Evolutionary conservation across 345 rosid genomes (phyloP).

Genomic region (Euphorbia lathyris): DNA sequence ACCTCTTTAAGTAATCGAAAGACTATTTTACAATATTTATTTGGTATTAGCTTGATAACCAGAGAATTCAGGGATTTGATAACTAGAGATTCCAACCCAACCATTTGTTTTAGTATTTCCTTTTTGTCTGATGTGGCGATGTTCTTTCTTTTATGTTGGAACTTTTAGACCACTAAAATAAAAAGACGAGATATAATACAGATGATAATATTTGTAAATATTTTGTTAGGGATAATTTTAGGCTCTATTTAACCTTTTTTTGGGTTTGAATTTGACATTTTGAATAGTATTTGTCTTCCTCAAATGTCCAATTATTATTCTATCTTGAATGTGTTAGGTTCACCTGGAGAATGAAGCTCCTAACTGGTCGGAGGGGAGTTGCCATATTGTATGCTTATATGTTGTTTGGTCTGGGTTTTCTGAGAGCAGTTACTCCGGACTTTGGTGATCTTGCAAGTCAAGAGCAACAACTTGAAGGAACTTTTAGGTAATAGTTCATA

Average conservation of each 20-base stretch:
- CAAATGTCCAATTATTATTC: background rate
- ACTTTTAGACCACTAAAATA: background rate
- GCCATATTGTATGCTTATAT: conserved; percentile 88
- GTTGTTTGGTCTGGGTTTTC: conserved; percentile 91
- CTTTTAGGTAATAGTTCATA: conserved; percentile 59
- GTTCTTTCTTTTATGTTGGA: background rate
- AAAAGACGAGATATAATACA: background rate
- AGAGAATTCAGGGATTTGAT: background rate
- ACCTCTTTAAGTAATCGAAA: background rate
- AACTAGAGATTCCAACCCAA: background rate
- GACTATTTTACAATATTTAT: background rate
- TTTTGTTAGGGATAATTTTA: background rate
- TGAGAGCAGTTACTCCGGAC: conserved; percentile 86
- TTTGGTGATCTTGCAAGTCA: conserved; percentile 84
- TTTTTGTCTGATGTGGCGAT: background rate
- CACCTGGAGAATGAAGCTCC: conserved; percentile 98
- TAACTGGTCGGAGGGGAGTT: conserved; percentile 94
- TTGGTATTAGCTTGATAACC: background rate
- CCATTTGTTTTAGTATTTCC: background rate
- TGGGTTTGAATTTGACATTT: background rate
- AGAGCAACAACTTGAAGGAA: conserved; percentile 92
- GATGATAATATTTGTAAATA: background rate
- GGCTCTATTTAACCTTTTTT: background rate
- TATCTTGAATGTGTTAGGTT: conserved; percentile 48
- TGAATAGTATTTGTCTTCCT: background rate